Base-by-base conservation (phyloP, 2,329 filamentous ascomycete species). In the Scedosporium apiospermum region DNA sequence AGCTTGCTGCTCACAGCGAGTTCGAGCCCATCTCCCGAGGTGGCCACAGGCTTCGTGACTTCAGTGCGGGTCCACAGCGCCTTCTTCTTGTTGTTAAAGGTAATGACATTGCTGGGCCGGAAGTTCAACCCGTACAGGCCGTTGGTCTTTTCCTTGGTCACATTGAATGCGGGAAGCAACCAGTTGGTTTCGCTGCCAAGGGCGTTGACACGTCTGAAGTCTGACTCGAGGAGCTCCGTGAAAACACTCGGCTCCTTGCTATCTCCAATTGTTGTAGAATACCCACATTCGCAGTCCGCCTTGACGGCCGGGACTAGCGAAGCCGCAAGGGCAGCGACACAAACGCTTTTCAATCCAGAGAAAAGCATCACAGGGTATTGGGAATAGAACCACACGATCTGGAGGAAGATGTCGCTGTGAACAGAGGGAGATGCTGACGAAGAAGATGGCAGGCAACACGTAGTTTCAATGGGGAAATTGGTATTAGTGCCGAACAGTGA, bases 221-320 rank as follows among this genome's bases (percentile, higher is more conserved):
- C 86, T 21, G 87, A 87, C 70, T 92, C 89, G 60, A 90, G 73
- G 10, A 86, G 70, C 64, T 92, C 85, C 2, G 87, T 90, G 71
- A 89, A 92, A 61, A 88, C 69, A 49, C 78, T 73, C 57, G 73
- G 68, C 6, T 68, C 63, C 3, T 70, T 66, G 30, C 75, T 73
- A 57, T 74, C 69, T n/a, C 76, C 78, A 46, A 78, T 73, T 64
- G 76, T 77, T 55, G 87, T 73, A 3, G 81, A 81, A 72, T 91
- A 93, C 60, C 89, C 90, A 70, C 90, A 93, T 68, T 89, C 83
- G 75, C 90, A 93, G 65, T 80, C 77, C 4, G 81, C 80, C 51
- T 49, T 57, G 60, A 57, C 49, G 16, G 16, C 49, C 5, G 49
- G 16, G 46, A 38, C 30, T 9, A 23, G 38, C 26, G 60, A 51